Evolutionary conservation across 1,284 basidiomycete species (phyloP).

Genomic region (Mycena citricolor): DNA sequence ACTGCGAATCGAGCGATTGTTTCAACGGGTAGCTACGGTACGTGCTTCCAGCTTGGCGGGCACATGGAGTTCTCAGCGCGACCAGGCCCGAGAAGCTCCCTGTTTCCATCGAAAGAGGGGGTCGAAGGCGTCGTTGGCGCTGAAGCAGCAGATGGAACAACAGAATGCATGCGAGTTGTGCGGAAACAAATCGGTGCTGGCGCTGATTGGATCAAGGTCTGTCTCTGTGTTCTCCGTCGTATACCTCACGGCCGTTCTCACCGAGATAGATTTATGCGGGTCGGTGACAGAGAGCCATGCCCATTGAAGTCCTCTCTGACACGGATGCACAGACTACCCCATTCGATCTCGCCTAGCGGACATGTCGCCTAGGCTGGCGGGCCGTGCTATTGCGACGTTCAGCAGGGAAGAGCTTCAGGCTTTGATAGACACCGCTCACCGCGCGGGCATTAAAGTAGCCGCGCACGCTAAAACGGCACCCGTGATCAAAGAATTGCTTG

Average conservation of each 20-base stretch:
- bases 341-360: slow-evolving; percentile 43
- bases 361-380: slow-evolving; percentile 38
- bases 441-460: slow-evolving; percentile 57
- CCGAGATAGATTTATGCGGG: slow-evolving; percentile 59
- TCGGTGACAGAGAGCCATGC: too few relatives aligned
- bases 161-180: slow-evolving; percentile 56
- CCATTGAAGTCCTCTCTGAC: too few relatives aligned
- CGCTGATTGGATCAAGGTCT: slow-evolving; percentile 64
- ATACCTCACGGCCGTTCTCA: slow-evolving; percentile 4
- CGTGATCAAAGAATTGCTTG: slow-evolving; percentile 38
- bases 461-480: slow-evolving; percentile 50
- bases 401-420: slow-evolving; percentile 45
- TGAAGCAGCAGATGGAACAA: slow-evolving; percentile 57
- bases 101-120: slow-evolving; percentile 49
- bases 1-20: slow-evolving; percentile 62
- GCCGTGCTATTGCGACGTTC: slow-evolving; percentile 45
- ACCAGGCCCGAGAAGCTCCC: slow-evolving; percentile 53
- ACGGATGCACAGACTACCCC: slow-evolving; percentile 60
- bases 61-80: neutral
- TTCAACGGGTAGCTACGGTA: slow-evolving; percentile 62
- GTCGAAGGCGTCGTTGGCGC: slow-evolving; percentile 58
- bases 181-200: slow-evolving; percentile 67
- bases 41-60: slow-evolving; percentile 18
- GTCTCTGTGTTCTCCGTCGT: slow-evolving; percentile 19
- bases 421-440: slow-evolving; percentile 53